Evolutionary conservation across 164 flowering plant genomes (phyloP), one percentile per base, ranked within the genome.

Genomic region (Protea cynaroides): DNA sequence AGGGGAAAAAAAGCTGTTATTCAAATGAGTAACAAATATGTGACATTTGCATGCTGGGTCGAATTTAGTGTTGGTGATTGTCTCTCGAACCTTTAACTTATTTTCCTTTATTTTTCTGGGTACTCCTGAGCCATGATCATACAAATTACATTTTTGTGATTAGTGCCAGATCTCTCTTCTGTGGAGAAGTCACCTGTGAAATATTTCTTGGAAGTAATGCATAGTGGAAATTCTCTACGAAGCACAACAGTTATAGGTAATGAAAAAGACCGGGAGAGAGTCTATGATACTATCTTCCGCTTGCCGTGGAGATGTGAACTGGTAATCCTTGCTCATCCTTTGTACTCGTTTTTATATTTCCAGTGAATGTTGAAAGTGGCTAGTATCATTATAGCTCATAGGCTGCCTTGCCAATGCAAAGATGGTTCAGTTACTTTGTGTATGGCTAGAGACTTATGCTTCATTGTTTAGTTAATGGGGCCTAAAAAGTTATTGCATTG

Each of bases 241-340:
- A 83, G 75, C 64, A 92, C 99, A 58, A 86, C 92, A 10, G 78
- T 83, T 23, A 69, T 79, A 66, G 97, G 90, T 49, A 84, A 83
- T 81, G 97, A 95, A 62, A 88, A 84, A 72, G 97, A 92, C 64
- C 78, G 99, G n/a, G 96, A 90, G 70, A 80, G 97, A 75, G 94
- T 95, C 17, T 95, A 95, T 71, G 93, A 92, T 74, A 84, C 99
- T 6, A 88, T 95, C 71, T 95, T 95, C 69, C 96, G 90, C 56
- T 74, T 95, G 76, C 99, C 99, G 55, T 95, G 99, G 99, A 86
- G 99, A 74, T 92, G 97, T 79, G 99, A 95, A 82, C 72, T 89
- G 96, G 99, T 94, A 85, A 71, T 54, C 8, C 64, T 60, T 37
- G 17, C 37, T 71, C 44, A 18, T 22, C 44, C 24, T 58, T 54